These are phyloP conservation scores for Myxozyma nipponensis DNA, from an alignment of 805 yeast species.

Conservation along the genomic window DNA sequence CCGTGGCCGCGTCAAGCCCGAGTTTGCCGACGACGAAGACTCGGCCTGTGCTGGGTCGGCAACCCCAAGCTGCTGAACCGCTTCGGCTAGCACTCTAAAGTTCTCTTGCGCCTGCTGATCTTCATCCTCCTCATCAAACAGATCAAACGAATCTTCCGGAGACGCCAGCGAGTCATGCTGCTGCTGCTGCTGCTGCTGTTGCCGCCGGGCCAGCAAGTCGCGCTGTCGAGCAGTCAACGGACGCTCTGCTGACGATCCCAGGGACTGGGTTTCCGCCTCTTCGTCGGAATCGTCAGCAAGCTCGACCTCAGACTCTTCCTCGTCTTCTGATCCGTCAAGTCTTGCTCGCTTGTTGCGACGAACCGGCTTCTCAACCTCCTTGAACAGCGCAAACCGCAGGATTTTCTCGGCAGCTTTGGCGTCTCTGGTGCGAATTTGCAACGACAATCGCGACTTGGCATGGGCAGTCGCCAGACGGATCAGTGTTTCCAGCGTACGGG, in stretches of 20 bases:
- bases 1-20: constrained; percentile 50
- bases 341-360: constrained; percentile 29
- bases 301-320: constrained; percentile 21
- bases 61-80: constrained; percentile 29
- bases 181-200: neutral
- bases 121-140: neutral
- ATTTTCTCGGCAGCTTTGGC: constrained; percentile 82
- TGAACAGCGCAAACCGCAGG: constrained; percentile 79
- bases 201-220: constrained; percentile 5
- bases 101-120: constrained; percentile 10
- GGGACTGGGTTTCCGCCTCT: constrained; percentile 26
- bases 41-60: constrained; percentile 15
- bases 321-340: constrained; percentile 39
- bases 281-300: constrained; percentile 35
- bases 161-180: neutral
- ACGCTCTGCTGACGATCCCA: constrained; percentile 2
- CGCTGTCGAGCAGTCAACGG: constrained; percentile 31
- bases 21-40: constrained; percentile 28
- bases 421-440: constrained; percentile 67
- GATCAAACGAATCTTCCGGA: neutral
- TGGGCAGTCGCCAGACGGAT: constrained; percentile 95
- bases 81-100: constrained; percentile 19
- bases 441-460: constrained; percentile 88
- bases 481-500: constrained; percentile 95
- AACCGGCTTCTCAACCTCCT: constrained; percentile 54